phyloP scores from a whole-genome alignment of 306 rosid genomes.

The Glycyrrhiza uralensis region DNA sequence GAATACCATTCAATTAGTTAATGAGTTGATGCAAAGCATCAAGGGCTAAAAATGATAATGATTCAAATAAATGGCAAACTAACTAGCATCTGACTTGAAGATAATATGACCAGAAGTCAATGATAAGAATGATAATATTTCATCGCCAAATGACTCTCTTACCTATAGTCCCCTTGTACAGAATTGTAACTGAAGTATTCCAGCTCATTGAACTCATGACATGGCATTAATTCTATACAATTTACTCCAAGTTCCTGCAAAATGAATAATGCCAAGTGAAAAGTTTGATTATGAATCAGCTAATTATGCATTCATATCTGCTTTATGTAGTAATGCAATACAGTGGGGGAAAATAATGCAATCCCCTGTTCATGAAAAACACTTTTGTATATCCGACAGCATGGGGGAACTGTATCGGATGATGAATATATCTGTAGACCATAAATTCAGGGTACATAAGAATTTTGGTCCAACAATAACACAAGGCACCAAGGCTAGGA shows the following conservation, averaged over 20 bases:
- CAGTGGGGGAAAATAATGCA: neutral
- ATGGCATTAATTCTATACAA: conserved; percentile 95
- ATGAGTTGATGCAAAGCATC: conserved; percentile 7
- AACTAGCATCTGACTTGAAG: neutral
- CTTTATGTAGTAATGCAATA: neutral
- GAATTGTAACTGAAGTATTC: conserved; percentile 82
- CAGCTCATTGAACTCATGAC: conserved; percentile 94
- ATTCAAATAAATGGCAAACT: neutral
- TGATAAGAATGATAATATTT: conserved; percentile 10
- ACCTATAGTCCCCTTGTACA: conserved; percentile 77
- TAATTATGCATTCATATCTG: neutral
- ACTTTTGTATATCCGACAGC: neutral
- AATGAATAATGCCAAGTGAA: conserved; percentile 34
- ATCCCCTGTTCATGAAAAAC: conserved; percentile 1
- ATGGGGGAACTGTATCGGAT: neutral
- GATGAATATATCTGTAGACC: neutral
- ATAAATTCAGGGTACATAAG: neutral
- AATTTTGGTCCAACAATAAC: neutral
- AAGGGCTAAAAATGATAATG: neutral
- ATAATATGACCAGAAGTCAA: neutral
- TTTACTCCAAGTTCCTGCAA: conserved; percentile 93
- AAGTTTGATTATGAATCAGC: conserved; percentile 11
- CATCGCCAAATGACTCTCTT: conserved; percentile 19
- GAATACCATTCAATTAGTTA: conserved; percentile 13
- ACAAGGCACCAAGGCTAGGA: neutral